Conservation (phyloP, 2,329 filamentous ascomycete species). For the Colletotrichum theobromicola region DNA sequence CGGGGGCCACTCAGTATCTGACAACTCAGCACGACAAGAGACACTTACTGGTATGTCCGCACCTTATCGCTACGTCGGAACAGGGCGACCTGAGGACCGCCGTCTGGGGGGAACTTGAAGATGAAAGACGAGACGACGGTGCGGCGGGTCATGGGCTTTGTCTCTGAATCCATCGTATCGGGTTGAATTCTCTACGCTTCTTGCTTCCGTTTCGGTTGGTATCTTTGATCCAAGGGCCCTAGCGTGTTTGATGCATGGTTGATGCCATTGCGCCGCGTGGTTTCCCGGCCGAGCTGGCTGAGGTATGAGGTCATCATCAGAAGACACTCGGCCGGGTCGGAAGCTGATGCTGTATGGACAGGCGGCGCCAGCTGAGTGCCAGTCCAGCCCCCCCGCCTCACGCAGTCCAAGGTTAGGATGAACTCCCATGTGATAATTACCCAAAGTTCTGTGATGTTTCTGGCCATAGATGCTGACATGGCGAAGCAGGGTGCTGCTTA, state of each 20-base stretch:
- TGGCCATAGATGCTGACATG: neutral
- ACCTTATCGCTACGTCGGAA: slow-evolving; percentile 67
- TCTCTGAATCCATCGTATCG: neutral
- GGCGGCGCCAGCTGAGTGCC: neutral
- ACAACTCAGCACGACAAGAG: neutral
- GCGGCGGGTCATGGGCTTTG: slow-evolving; percentile 26
- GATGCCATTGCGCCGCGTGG: neutral
- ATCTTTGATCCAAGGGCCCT: neutral
- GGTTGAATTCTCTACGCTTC: neutral
- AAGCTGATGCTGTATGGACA: neutral
- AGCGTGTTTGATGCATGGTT: neutral
- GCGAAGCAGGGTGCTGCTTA: neutral
- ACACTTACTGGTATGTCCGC: slow-evolving; percentile 60
- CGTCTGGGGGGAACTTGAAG: slow-evolving; percentile 46
- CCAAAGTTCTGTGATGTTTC: neutral
- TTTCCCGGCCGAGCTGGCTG: neutral
- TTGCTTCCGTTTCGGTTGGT: neutral
- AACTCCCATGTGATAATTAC: neutral
- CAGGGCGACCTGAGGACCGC: slow-evolving; percentile 59
- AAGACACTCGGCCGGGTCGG: neutral
- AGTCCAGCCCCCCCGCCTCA: neutral
- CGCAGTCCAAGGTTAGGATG: neutral
- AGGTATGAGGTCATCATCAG: neutral
- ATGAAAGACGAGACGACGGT: slow-evolving; percentile 57
- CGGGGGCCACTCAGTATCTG: neutral